These are phyloP conservation scores for Mollisia scopiformis DNA, from an alignment of 2,329 filamentous ascomycete species.

Conservation along the genomic window DNA sequence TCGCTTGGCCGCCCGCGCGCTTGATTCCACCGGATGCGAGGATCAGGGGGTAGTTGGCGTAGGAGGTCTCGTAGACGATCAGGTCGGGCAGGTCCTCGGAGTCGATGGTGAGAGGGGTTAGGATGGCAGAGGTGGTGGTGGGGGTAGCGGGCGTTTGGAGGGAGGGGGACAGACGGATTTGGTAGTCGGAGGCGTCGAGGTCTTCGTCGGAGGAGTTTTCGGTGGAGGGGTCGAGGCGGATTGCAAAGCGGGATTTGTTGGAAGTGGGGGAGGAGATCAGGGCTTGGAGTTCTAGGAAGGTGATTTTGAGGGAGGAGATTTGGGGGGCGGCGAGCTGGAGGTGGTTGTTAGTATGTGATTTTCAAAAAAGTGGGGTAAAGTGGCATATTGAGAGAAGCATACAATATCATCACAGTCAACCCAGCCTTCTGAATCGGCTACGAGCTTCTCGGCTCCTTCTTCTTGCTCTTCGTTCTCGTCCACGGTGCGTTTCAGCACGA, in stretches of 20 bases:
- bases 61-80: constrained; percentile 48
- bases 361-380: neutral
- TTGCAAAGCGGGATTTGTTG: constrained; percentile 41
- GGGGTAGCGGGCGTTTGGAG: constrained; percentile 18
- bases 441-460: constrained; percentile 40
- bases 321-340: constrained; percentile 41
- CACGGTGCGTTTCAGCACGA: constrained; percentile 44
- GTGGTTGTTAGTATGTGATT: neutral
- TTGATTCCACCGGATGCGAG: constrained; percentile 44
- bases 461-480: constrained; percentile 41
- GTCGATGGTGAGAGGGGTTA: constrained; percentile 38
- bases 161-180: constrained; percentile 39
- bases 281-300: constrained; percentile 41
- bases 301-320: constrained; percentile 40
- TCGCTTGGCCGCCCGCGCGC: constrained; percentile 42
- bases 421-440: constrained; percentile 45
- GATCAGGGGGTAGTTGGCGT: constrained; percentile 48
- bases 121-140: constrained; percentile 27
- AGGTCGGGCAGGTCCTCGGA: constrained; percentile 44
- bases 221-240: constrained; percentile 38
- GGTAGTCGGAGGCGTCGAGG: constrained; percentile 35
- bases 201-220: constrained; percentile 36
- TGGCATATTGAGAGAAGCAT: constrained; percentile 24
- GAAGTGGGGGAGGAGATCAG: constrained; percentile 37
- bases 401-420: constrained; percentile 44